Percentiles rank a stretch among this genome's conserved stretches.
Evolutionary conservation across 2,329 filamentous ascomycete genomes (phyloP).

Genomic region (Harringtonia lauricola): DNA sequence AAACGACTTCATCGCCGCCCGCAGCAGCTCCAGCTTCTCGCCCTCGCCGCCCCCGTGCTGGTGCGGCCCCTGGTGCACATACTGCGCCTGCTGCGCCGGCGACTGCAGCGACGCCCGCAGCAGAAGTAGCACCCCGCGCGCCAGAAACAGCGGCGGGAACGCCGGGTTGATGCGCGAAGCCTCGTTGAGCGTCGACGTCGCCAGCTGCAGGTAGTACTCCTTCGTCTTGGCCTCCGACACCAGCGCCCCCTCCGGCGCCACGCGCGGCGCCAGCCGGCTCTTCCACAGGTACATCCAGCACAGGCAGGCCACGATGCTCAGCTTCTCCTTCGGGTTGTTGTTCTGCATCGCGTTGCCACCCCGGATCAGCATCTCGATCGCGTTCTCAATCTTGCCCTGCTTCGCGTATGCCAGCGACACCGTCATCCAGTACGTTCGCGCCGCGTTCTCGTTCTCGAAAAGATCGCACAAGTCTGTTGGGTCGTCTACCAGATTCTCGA

Average conservation of each 20-base stretch:
- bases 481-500: slow-evolving; percentile 85
- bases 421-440: slow-evolving; percentile 95
- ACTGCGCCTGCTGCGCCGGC: slow-evolving; percentile 42
- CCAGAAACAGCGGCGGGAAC: slow-evolving; percentile 83
- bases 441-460: slow-evolving; percentile 85
- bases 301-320: slow-evolving; percentile 72
- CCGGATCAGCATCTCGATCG: slow-evolving; percentile 61
- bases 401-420: slow-evolving; percentile 95
- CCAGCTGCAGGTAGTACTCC: slow-evolving; percentile 80
- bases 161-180: slow-evolving; percentile 89
- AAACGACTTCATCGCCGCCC: slow-evolving; percentile 82
- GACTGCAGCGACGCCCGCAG: slow-evolving; percentile 76
- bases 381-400: slow-evolving; percentile 83
- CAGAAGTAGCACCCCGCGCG: slow-evolving; percentile 79
- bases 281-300: slow-evolving; percentile 91
- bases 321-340: slow-evolving; percentile 67
- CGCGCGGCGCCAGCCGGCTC: slow-evolving; percentile 64
- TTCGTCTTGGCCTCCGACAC: slow-evolving; percentile 76
- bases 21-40: slow-evolving; percentile 68
- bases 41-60: slow-evolving; percentile 48
- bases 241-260: slow-evolving; percentile 49
- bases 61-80: not conserved
- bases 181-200: slow-evolving; percentile 88
- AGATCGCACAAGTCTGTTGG: slow-evolving; percentile 90
- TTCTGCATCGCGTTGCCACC: slow-evolving; percentile 61